These are phyloP conservation scores for Talaromyces sp. DNA, from an alignment of 2,329 filamentous ascomycete species.

Conservation along the genomic window DNA sequence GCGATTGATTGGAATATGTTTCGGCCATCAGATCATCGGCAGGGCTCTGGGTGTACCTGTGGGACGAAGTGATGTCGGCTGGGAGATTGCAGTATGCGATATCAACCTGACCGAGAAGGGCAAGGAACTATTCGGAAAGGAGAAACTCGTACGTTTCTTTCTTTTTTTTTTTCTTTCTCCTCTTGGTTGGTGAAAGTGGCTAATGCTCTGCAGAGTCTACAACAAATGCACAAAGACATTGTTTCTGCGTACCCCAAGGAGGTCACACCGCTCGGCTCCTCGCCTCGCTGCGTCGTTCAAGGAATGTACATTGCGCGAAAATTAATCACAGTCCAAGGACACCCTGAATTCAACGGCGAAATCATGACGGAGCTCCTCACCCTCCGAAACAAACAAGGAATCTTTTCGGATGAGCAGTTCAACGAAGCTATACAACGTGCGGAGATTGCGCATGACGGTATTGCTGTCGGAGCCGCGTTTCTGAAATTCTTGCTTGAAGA, in stretches of 20 bases:
- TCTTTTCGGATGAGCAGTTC: constrained; percentile 67
- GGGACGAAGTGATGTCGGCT: constrained; percentile 63
- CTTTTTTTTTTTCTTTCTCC: too few species aligned
- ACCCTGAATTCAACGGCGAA: constrained; percentile 69
- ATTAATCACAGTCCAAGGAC: constrained; percentile 76
- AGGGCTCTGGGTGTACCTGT: constrained; percentile 67
- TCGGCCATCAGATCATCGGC: constrained; percentile 81
- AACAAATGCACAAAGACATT: constrained; percentile 84
- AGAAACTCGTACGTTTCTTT: constrained; percentile 52
- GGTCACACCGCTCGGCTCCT: constrained; percentile 61
- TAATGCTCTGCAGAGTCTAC: constrained; percentile 45
- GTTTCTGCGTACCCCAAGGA: constrained; percentile 62
- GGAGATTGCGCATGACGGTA: constrained; percentile 68
- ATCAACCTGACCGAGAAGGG: constrained; percentile 66
- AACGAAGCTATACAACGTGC: constrained; percentile 65
- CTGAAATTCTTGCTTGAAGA: constrained; percentile 68
- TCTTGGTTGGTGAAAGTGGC: not conserved
- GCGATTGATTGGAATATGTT: constrained; percentile 75
- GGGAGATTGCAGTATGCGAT: constrained; percentile 75
- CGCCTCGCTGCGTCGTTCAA: constrained; percentile 68
- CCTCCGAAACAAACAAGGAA: constrained; percentile 21
- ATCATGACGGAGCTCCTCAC: constrained; percentile 15
- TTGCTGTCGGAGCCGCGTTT: constrained; percentile 70
- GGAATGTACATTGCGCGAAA: constrained; percentile 67
- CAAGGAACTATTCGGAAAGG: constrained; percentile 65